phyloP scores from a whole-genome alignment of 306 rosid genomes.

The Senna siamea region DNA sequence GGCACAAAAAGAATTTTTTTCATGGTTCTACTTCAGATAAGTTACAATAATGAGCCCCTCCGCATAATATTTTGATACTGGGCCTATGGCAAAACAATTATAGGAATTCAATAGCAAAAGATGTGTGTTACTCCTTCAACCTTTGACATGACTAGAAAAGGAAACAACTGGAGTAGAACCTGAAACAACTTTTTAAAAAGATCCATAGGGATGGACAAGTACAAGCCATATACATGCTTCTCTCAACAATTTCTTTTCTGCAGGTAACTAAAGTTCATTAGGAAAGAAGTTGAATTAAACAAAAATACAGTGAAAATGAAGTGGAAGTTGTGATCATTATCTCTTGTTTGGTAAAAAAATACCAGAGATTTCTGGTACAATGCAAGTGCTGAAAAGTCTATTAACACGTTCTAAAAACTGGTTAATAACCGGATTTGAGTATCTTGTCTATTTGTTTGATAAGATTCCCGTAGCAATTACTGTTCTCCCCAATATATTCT shows the following conservation, averaged over 20 bases:
- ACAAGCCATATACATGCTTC: not conserved
- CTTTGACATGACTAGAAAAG: conserved; percentile 13
- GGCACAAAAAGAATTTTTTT: not conserved
- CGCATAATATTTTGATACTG: conserved; percentile 3
- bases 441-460: conserved; percentile 5
- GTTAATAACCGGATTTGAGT: not conserved
- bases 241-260: not conserved
- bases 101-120: not conserved
- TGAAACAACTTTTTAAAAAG: conserved; percentile 14
- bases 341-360: not conserved
- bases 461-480: conserved; percentile 3
- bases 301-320: not conserved
- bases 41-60: not conserved
- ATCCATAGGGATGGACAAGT: conserved; percentile 26
- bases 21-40: not conserved
- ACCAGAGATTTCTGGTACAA: conserved; percentile 1
- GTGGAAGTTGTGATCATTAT: not conserved
- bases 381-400: not conserved
- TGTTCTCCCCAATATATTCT: conserved; percentile 3
- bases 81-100: not conserved
- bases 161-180: not conserved
- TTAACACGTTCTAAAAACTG: conserved; percentile 5
- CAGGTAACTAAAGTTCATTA: conserved; percentile 2
- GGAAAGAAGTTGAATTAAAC: not conserved
- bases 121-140: not conserved